Conservation (phyloP, 805 yeast genomes). For the Yarrowia sp. region DNA sequence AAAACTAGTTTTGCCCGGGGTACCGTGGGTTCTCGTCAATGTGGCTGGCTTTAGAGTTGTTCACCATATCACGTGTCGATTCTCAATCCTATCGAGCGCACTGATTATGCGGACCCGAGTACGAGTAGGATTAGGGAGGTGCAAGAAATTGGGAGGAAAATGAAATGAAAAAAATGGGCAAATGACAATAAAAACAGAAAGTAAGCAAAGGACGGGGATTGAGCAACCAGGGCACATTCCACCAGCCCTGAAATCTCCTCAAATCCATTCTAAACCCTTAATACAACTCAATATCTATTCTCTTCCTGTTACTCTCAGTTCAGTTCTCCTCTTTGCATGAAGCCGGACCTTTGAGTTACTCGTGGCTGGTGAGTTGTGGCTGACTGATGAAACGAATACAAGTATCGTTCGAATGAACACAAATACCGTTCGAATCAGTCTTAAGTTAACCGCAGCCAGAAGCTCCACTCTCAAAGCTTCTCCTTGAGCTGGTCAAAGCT, state of each 20-base stretch:
- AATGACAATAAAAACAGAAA: no score
- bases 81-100: neutral
- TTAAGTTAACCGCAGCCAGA: no score
- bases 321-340: neutral
- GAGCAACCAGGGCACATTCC: neutral
- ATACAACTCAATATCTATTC: no score
- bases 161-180: no score
- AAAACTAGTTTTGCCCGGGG: no score
- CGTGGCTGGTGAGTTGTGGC: constrained; percentile 14
- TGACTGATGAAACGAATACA: neutral
- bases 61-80: constrained; percentile 34
- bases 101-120: constrained; percentile 14
- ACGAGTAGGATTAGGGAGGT: no score
- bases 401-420: neutral
- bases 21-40: neutral
- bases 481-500: neutral
- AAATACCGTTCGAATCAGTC: no score
- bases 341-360: neutral
- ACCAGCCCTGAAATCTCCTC: no score
- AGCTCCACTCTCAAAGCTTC: no score
- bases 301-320: no score
- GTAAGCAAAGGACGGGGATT: neutral
- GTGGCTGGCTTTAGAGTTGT: constrained; percentile 35
- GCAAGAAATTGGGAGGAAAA: no score
- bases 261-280: no score